Conservation (phyloP, 202 grass and related monocot species). For the Tripidium arundinaceum region DNA sequence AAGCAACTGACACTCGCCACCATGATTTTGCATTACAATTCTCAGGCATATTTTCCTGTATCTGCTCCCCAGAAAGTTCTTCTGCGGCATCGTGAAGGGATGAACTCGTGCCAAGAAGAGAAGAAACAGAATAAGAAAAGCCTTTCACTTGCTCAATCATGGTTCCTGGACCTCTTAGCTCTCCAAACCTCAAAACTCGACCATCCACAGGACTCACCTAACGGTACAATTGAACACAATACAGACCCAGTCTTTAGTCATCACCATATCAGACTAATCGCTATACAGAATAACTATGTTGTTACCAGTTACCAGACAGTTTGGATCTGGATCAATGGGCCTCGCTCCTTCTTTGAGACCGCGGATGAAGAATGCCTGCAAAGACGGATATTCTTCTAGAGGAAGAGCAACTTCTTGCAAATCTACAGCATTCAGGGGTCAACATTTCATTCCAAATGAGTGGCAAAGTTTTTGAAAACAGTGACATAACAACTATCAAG, state of each 20-base stretch:
- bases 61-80: too few species aligned
- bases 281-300: slow-evolving; percentile 28
- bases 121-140: slow-evolving; percentile 69
- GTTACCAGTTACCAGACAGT: slow-evolving; percentile 87
- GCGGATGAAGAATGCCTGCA: slow-evolving; percentile 74
- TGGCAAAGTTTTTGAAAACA: slow-evolving; percentile 8
- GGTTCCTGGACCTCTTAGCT: slow-evolving; percentile 57
- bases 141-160: slow-evolving; percentile 90
- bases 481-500: not conserved
- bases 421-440: slow-evolving; percentile 42
- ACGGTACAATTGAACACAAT: slow-evolving; percentile 32
- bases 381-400: slow-evolving; percentile 73
- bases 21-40: too few species aligned
- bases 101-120: slow-evolving; percentile 63
- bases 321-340: slow-evolving; percentile 61
- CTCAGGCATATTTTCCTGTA: too few species aligned
- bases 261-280: not conserved
- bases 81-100: slow-evolving; percentile 41
- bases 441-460: not conserved
- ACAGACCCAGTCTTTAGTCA: slow-evolving; percentile 11
- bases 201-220: slow-evolving; percentile 89
- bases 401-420: slow-evolving; percentile 70
- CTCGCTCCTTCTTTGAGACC: slow-evolving; percentile 68
- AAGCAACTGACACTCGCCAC: too few species aligned
- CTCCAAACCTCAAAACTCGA: slow-evolving; percentile 60